These are phyloP conservation scores for Boletellus dicymbophilus DNA, from an alignment of 1,284 basidiomycete species.

Conservation along the genomic window DNA sequence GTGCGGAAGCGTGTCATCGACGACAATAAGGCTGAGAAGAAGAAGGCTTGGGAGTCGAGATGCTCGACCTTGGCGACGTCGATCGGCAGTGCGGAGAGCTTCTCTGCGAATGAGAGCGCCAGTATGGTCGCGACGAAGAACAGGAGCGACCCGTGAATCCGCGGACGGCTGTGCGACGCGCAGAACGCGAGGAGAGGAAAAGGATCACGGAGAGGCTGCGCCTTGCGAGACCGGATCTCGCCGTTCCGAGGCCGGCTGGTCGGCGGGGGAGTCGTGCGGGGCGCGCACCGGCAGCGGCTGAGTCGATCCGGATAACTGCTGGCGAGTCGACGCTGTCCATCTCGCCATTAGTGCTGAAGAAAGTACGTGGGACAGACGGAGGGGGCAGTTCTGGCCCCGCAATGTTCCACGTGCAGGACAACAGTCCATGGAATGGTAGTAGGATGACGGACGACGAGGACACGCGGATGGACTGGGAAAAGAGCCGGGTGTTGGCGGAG, in stretches of 20 bases:
- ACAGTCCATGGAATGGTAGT: too few species aligned
- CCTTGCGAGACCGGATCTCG: slow-evolving; percentile 32
- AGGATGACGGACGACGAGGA: slow-evolving; percentile 13
- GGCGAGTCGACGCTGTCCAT: too few species aligned
- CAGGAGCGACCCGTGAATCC: slow-evolving; percentile 16
- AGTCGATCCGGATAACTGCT: too few species aligned
- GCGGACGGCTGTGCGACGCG: slow-evolving; percentile 19
- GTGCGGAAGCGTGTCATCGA: slow-evolving; percentile 17
- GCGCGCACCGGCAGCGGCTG: too few species aligned
- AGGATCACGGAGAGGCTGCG: slow-evolving; percentile 30
- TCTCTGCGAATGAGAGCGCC: slow-evolving; percentile 10
- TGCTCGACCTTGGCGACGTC: slow-evolving; percentile 3
- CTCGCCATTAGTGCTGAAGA: too few species aligned
- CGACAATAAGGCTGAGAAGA: too few species aligned
- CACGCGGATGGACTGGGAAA: slow-evolving; percentile 28
- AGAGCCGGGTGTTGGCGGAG: slow-evolving; percentile 24
- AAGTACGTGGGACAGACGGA: background rate
- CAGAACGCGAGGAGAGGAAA: slow-evolving; percentile 19
- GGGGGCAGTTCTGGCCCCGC: too few species aligned
- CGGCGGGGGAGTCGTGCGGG: background rate
- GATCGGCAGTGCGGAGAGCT: background rate
- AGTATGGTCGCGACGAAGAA: too few species aligned
- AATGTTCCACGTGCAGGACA: too few species aligned
- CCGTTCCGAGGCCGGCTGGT: slow-evolving; percentile 1
- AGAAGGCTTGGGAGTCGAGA: too few species aligned